A percentile compares a stretch with the other conserved stretches of the same genome.
Evolutionary conservation across 305 asterid genomes (phyloP).

Genomic region (Rubia balearica): DNA sequence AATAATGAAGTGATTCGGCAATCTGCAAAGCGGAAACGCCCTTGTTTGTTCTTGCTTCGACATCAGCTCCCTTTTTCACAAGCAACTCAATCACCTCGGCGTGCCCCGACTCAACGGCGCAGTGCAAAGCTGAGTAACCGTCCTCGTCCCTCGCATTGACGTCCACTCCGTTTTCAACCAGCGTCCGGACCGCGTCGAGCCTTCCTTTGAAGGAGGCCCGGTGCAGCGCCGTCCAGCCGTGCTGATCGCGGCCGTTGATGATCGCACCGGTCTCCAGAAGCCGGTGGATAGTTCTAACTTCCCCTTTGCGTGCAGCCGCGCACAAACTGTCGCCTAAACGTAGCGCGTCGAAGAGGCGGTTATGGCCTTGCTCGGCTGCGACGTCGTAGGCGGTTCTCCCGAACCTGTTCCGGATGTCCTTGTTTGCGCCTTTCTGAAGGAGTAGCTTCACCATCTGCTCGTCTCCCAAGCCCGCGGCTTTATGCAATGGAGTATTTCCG

Average conservation of each 20-base stretch:
- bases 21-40: slow-evolving; percentile 56
- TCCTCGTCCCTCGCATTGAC: slow-evolving; percentile 50
- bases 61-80: slow-evolving; percentile 61
- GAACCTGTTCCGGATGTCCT: slow-evolving; percentile 41
- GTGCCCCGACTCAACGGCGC: slow-evolving; percentile 70
- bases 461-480: slow-evolving; percentile 48
- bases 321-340: slow-evolving; percentile 55
- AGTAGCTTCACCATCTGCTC: slow-evolving; percentile 58
- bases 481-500: slow-evolving; percentile 59
- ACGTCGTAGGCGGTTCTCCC: slow-evolving; percentile 67
- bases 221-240: slow-evolving; percentile 74
- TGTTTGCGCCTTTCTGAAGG: slow-evolving; percentile 62
- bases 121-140: slow-evolving; percentile 69
- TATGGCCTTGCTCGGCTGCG: slow-evolving; percentile 70
- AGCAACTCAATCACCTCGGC: slow-evolving; percentile 56
- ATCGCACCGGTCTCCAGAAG: slow-evolving; percentile 59
- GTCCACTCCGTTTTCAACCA: slow-evolving; percentile 54
- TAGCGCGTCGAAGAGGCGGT: slow-evolving; percentile 51
- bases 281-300: slow-evolving; percentile 47
- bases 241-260: slow-evolving; percentile 60
- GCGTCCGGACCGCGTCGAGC: slow-evolving; percentile 37
- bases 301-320: slow-evolving; percentile 61
- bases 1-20: slow-evolving; percentile 46
- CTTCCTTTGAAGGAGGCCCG: slow-evolving; percentile 69
- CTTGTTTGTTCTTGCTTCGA: slow-evolving; percentile 52